Base-by-base conservation (phyloP, 1,284 basidiomycete species). In the Austropuccinia psidii region DNA sequence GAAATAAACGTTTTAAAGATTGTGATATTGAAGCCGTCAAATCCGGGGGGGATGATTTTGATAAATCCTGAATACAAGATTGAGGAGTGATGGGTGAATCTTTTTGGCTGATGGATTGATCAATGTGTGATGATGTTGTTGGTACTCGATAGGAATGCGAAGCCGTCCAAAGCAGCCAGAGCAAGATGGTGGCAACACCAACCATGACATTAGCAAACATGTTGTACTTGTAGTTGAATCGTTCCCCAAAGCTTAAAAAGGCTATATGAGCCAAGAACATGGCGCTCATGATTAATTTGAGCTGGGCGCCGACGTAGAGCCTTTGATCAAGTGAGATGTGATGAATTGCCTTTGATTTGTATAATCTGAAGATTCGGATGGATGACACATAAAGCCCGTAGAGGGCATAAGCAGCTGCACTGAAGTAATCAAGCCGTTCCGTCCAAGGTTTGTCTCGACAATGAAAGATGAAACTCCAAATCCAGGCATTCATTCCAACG, bases 201-300 rank as follows among this genome's bases (percentile, higher is more conserved):
- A 98, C 79, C 62, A 83, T 78, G 76, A 95, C 83, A 80, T 93
- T 93, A 83, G 92, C 92, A 0, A 85, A 80, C 82, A 97, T 92
- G 84, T 98, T 98, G 83, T 98, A 99, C 7, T 88, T 84, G 81
- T 99, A 98, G 81, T 98, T 91, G 82, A 98, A 97, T 33, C 89
- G 87, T 41, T 87, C 87, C 74, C 80, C 52, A 60, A 50, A 60
- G 50, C 58, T 62, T 19, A 72, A 47, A 37, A 62, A 72, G n/a
- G 87, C 84, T 70, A 93, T 81, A 78, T 95, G 93, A 21, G 80
- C 55, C 0, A 64, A 58, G 68, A 79, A 75, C 7, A 77, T 77
- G 1, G 68, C 68, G 54, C 57, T 62, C 33, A 72, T n/a, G 66
- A 78, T 13, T 75, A 74, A 70, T 43, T 62, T 60, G 43, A 72